These are phyloP conservation scores for Spiraea crenata DNA, from an alignment of 331 rosid species.

Conservation along the genomic window DNA sequence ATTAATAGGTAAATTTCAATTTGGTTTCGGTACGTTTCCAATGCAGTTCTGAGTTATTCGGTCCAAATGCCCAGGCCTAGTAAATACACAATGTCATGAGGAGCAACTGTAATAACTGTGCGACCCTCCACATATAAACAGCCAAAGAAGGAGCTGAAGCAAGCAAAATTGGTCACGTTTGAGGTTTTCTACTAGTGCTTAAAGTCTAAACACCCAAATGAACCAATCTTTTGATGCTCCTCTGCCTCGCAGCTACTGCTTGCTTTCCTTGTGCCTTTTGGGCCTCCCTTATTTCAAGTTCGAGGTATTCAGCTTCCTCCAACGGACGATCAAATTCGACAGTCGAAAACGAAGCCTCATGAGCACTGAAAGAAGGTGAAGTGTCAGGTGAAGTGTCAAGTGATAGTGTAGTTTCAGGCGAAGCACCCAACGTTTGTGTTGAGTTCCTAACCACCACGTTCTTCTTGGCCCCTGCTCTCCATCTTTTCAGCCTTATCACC, in stretches of 20 bases:
- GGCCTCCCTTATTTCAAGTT: slow-evolving; percentile 8
- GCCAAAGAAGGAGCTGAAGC: background rate
- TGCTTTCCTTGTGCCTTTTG: slow-evolving; percentile 2
- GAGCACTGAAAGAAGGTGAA: slow-evolving; percentile 40
- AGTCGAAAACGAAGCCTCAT: slow-evolving; percentile 24
- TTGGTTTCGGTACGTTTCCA: too few relatives aligned
- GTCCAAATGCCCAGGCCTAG: too few relatives aligned
- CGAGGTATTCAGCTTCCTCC: slow-evolving; percentile 13
- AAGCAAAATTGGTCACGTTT: background rate
- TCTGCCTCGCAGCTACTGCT: background rate
- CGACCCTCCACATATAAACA: background rate
- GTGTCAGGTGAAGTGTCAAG: slow-evolving; percentile 26
- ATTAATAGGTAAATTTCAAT: too few relatives aligned
- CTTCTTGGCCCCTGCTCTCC: slow-evolving; percentile 50
- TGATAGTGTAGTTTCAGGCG: slow-evolving; percentile 15
- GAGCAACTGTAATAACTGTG: background rate
- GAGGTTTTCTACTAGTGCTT: too few relatives aligned
- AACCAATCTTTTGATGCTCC: slow-evolving; percentile 8
- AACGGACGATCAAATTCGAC: slow-evolving; percentile 24
- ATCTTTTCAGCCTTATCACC: slow-evolving; percentile 38
- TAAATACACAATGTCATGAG: background rate
- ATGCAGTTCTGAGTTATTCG: too few relatives aligned
- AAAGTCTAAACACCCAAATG: slow-evolving; percentile 25
- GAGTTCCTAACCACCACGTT: slow-evolving; percentile 21
- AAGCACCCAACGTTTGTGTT: slow-evolving; percentile 21